These are phyloP conservation scores for Aspergillus bridgeri DNA, from an alignment of 495 filamentous ascomycete species.

Conservation along the genomic window DNA sequence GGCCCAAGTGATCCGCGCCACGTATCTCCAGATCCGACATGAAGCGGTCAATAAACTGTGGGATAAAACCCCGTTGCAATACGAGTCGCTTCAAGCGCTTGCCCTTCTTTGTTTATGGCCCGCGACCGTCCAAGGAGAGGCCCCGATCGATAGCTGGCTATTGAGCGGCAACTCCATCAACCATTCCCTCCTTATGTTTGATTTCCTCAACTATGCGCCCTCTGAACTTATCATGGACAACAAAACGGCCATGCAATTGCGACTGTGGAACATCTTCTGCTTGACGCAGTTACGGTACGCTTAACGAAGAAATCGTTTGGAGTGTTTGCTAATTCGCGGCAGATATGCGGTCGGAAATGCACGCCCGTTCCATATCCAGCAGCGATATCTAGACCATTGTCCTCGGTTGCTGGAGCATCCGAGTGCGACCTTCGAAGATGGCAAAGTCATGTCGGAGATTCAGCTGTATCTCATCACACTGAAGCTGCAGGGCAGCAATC, in stretches of 20 bases:
- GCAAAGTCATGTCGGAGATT: conserved; percentile 37
- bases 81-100: conserved; percentile 37
- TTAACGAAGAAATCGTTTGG: not conserved
- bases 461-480: conserved; percentile 34
- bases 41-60: conserved; percentile 33
- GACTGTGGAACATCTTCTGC: conserved; percentile 40
- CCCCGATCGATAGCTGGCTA: conserved; percentile 41
- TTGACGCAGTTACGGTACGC: conserved; percentile 38
- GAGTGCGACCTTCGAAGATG: conserved; percentile 32
- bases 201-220: conserved; percentile 26
- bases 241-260: conserved; percentile 33
- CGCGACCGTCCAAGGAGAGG: conserved; percentile 33
- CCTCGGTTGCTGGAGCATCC: conserved; percentile 35
- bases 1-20: conserved; percentile 27
- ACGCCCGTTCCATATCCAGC: conserved; percentile 33
- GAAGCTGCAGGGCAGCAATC: conserved; percentile 26
- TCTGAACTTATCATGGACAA: conserved; percentile 26
- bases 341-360: conserved; percentile 39
- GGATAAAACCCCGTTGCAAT: conserved; percentile 31
- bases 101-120: conserved; percentile 38
- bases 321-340: conserved; percentile 3
- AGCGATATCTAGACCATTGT: conserved; percentile 35
- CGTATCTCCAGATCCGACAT: conserved; percentile 37
- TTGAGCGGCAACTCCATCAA: conserved; percentile 43
- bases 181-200: conserved; percentile 35